Base-by-base conservation (phyloP, 257 asterid genomes). In the Linaria vulgaris region DNA sequence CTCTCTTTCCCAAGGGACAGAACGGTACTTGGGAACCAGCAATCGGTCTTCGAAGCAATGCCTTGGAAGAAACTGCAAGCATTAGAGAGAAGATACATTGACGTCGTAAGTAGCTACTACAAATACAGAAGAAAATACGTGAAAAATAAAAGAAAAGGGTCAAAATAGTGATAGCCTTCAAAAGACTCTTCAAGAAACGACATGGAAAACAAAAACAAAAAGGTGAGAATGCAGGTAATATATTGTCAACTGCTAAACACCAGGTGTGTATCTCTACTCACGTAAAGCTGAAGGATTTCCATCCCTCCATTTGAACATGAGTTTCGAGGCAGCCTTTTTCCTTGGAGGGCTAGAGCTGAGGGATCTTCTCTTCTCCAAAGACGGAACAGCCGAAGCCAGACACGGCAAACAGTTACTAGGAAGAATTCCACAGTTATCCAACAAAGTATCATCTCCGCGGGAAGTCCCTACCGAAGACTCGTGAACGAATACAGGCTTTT, bases 11-110 rank as follows among this genome's bases (percentile, higher is more conserved):
- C 74, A 82, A 56, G 23, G 95, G 97, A 55, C 92, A 87, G 55
- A 77, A 86, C 1, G 97, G 96, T 52, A 94, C 94, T 74, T 94
- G 99, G 43, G 97, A 76, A 68, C 99, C 99, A 34, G 97, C 96
- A 62, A 82, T 63, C 22, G 97, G 99, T 66, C 92, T 84, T 56
- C 69, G 94, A 55, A 94, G 68, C 58, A 88, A 69, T 19, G 77
- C 61, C 82, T 90, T 94, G 4, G 95, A 87, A 52, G 95, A 90
- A 77, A 94, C 97, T 94, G 83, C 63, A 77, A 64, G 22, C 9
- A 51, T 6, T 2, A 66, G 24, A 37, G 44, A 48, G 23, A 70
- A 10, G 21, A 19, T 12, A 47, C 37, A 50, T 20, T 9, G 3
- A 31, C 1, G 39, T 11, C 22, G 15, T 0, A 48, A 24, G 46